Base-by-base conservation (phyloP, 2,329 filamentous ascomycete species). In the Cadophora gregata region DNA sequence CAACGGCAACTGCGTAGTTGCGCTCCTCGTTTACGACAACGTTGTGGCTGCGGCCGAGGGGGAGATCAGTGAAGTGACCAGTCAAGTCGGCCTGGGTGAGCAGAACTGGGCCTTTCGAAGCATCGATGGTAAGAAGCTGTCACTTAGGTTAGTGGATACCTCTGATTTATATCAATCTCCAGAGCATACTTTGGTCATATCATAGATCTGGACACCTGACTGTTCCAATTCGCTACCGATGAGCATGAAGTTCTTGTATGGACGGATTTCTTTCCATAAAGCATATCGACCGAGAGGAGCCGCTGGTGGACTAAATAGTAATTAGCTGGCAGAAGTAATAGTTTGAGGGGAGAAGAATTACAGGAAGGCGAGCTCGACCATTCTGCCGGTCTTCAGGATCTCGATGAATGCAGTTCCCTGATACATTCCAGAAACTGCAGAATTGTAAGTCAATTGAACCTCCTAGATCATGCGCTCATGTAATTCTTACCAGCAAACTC, bases 191-290 rank as follows among this genome's bases (percentile, higher is more conserved):
- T 65, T 84, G 68, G 78, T 82, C 81, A 85, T 80, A 69, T 86
- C 84, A 69, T 86, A 86, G 71, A 86, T 81, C 73, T 86, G 84
- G 53, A 86, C 80, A 42, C 81, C 81, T 70, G 86, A 84, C 59
- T 75, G 74, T 12, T 74, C 72, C 21, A 81, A 79, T 62, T 83
- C 81, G 14, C 77, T 77, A n/a, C 79, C 79, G 65, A 81, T 79
- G 64, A 78, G 72, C 62, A 76, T 75, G 55, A 78, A 79, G 63
- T 78, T 69, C 63, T 78, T 75, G 67, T 79, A 74, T 9, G 75
- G 73, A 51, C 78, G 75, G 60, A 80, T 79, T 63, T 81, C 79
- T 63, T 76, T 76, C 78, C 78, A 80, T 24, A 73, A 24, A 45
- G 61, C 48, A 31, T 47, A n/a, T 33, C 48, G 45, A 19, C 21